Conservation (phyloP, 1,139 yeast genomes). For the Geotrichum candidum region DNA sequence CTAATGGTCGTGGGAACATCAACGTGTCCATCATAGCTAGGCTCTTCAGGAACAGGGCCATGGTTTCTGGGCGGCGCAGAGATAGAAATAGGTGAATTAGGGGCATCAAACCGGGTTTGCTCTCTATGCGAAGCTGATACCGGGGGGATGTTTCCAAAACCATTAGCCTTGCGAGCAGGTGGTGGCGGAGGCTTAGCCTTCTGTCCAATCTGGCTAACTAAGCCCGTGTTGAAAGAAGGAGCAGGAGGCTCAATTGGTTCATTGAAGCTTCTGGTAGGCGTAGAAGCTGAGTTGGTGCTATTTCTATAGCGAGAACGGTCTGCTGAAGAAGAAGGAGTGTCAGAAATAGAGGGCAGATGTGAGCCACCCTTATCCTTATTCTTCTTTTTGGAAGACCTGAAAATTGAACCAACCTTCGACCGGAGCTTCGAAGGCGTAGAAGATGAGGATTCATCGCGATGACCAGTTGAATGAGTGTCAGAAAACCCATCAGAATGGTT, state of each 20-base stretch:
- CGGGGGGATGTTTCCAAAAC: conserved; percentile 9
- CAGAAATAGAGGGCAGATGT: not conserved
- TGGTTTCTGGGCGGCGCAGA: conserved; percentile 15
- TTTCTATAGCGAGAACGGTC: conserved; percentile 2
- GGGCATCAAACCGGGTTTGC: conserved; percentile 6
- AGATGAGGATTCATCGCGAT: conserved; percentile 20
- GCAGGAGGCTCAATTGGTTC: not conserved
- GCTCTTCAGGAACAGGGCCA: conserved; percentile 6
- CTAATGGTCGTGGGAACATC: conserved; percentile 18
- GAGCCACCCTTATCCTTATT: conserved; percentile 15
- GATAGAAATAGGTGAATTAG: conserved; percentile 7
- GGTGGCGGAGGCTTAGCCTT: conserved; percentile 55
- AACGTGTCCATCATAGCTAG: not conserved
- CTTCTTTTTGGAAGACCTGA: conserved; percentile 52
- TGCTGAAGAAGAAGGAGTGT: conserved; percentile 8
- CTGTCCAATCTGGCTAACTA: conserved; percentile 23
- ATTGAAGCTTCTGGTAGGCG: not conserved
- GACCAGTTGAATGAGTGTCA: conserved; percentile 2
- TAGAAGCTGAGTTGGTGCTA: not conserved
- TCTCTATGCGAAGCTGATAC: conserved; percentile 6
- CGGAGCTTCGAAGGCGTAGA: conserved; percentile 41
- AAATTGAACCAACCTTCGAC: conserved; percentile 80
- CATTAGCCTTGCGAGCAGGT: conserved; percentile 52
- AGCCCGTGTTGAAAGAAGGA: not conserved
- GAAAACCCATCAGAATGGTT: conserved; percentile 11